phyloP scores from a whole-genome alignment of 768 basidiomycete genomes.

The Tylopilus intermedius region DNA sequence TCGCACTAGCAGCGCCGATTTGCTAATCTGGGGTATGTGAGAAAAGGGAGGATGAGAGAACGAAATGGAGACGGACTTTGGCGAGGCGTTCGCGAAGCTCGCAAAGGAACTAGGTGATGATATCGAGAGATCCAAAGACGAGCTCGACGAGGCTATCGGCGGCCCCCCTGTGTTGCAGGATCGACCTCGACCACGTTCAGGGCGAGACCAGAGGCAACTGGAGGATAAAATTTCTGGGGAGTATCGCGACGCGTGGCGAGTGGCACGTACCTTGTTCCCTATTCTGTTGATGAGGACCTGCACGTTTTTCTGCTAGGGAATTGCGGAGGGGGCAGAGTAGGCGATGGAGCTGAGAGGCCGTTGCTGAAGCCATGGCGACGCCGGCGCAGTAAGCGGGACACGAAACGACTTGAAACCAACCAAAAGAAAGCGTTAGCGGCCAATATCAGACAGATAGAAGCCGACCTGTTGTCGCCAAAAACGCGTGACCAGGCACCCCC shows the following conservation, averaged over 20 bases:
- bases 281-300: slow-evolving; percentile 74
- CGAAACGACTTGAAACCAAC: no score
- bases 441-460: no score
- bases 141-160: slow-evolving; percentile 78
- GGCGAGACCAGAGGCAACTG: slow-evolving; percentile 83
- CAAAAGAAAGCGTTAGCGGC: no score
- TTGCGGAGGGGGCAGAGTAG: slow-evolving; percentile 38
- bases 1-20: slow-evolving; percentile 45
- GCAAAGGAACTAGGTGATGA: slow-evolving; percentile 73
- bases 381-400: no score
- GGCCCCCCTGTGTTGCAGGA: slow-evolving; percentile 62
- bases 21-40: slow-evolving; percentile 38
- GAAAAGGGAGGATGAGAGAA: not conserved
- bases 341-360: slow-evolving; percentile 32
- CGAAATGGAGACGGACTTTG: slow-evolving; percentile 47
- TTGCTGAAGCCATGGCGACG: slow-evolving; percentile 36
- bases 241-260: not conserved
- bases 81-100: slow-evolving; percentile 74
- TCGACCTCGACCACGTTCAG: slow-evolving; percentile 74
- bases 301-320: slow-evolving; percentile 79
- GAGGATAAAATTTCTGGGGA: not conserved
- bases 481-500: no score
- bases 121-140: slow-evolving; percentile 69
- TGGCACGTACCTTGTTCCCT: slow-evolving; percentile 63
- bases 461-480: no score